Evolutionary conservation across 1,139 yeast species (phyloP), one percentile per base, ranked within the genome.

Genomic region (Barnettozyma hawaiiensis): DNA sequence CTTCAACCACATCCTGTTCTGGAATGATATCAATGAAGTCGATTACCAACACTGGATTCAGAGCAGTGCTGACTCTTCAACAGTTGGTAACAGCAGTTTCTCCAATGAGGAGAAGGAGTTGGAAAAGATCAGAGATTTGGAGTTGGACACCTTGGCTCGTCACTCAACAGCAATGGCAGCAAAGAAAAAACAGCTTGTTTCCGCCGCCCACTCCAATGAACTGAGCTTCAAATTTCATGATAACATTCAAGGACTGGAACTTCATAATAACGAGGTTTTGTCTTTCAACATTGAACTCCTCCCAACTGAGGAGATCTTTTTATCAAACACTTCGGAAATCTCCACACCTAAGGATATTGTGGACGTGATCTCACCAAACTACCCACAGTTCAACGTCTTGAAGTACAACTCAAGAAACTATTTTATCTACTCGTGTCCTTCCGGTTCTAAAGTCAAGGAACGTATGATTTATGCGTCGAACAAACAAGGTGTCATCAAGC

Each of bases 381-480:
- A 59, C 37, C 81, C 81, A n/a, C 78, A 77, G 45, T 90, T 80
- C 59, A 76, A 81, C 27, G 55, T 90, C 19, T 77, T 73, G 58
- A 70, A 70, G 44, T 65, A 68, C 35, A 45, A 53, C 4, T 54
- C 47, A 3, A 55, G 54, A 24, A 50, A 43, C 19, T 60, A 55
- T 27, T 87, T 92, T 60, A 77, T 90, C 31, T 87, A 87, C 59
- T 75, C 92, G 7, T 90, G 97, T 62, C 97, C 98, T 3, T 78
- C 94, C 0, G 89, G 92, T 2, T 84, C 96, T 22, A 81, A 81
- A 61, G 94, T 92, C 37, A 85, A 83, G 62, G 95, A 89, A 44
- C 75, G 97, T 53, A 92, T 92, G 97, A 63, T 90, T 37, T 89
- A 87, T 58, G 97, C 97, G 2, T 76, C 96, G 3, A 82, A 81